Conservation (phyloP, 1,139 yeast genomes). For the Hansenula lynferdii region DNA sequence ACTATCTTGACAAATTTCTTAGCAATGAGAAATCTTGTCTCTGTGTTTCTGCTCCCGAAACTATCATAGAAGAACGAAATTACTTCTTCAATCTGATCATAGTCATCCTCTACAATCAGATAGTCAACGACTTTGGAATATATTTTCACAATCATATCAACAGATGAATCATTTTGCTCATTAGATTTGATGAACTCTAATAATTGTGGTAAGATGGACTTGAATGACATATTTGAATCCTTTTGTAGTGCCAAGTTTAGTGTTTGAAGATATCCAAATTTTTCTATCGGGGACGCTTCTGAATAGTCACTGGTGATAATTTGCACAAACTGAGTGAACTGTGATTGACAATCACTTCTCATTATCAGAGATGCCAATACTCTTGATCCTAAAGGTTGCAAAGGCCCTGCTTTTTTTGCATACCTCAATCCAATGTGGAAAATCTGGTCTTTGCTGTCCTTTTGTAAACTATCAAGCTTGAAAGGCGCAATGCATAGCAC, state of each 20-base stretch:
- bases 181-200: constrained; percentile 1
- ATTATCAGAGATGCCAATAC: constrained; percentile 25
- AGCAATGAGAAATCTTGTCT: constrained; percentile 28
- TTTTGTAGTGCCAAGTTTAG: constrained; percentile 18
- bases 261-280: constrained; percentile 13
- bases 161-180: constrained; percentile 9
- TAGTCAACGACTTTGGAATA: constrained; percentile 15
- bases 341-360: constrained; percentile 18
- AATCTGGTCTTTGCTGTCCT: constrained; percentile 31
- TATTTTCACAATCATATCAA: constrained; percentile 25
- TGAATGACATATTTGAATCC: constrained; percentile 9
- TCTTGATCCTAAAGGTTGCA: constrained; percentile 29
- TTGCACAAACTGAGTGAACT: constrained; percentile 24
- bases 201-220: background rate
- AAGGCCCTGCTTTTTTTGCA: constrained; percentile 41
- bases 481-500: constrained; percentile 71
- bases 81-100: constrained; percentile 36
- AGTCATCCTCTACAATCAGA: constrained; percentile 18
- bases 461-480: constrained; percentile 39
- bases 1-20: constrained; percentile 27
- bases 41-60: constrained; percentile 25
- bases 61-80: constrained; percentile 40
- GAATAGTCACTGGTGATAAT: constrained; percentile 18
- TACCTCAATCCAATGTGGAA: constrained; percentile 29
- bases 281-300: constrained; percentile 2